These are phyloP conservation scores for Volvox carteri DNA, from an alignment of 163 green algal genomes.

Conservation along the genomic window DNA sequence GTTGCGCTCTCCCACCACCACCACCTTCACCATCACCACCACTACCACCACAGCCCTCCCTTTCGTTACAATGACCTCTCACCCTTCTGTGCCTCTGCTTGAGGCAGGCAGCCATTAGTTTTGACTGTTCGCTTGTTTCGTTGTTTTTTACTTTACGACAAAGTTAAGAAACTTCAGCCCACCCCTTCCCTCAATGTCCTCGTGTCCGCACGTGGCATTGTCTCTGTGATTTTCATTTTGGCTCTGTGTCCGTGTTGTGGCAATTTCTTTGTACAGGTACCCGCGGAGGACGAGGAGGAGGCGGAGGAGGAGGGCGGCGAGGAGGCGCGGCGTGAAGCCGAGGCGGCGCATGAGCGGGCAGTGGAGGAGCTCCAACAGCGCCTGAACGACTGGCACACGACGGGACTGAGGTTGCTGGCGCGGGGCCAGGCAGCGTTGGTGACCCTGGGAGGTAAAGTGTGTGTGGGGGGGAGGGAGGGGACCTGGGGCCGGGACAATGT, in stretches of 20 bases:
- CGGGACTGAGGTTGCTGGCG: constrained; percentile 51
- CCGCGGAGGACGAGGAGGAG: background rate
- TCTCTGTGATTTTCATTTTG: background rate
- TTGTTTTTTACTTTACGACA: too few species aligned
- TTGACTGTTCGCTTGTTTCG: too few species aligned
- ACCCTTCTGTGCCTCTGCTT: too few species aligned
- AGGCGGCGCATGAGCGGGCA: constrained; percentile 1
- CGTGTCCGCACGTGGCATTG: background rate
- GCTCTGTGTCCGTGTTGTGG: too few species aligned
- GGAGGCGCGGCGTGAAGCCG: background rate
- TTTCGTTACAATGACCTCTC: too few species aligned
- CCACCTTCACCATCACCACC: too few species aligned
- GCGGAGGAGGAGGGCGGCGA: background rate
- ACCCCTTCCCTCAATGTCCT: too few species aligned
- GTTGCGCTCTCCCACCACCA: too few species aligned
- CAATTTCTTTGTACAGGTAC: background rate
- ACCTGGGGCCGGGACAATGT: too few species aligned
- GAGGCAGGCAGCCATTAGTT: too few species aligned
- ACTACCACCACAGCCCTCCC: too few species aligned
- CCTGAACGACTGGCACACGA: constrained; percentile 42
- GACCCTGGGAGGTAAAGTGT: constrained; percentile 49
- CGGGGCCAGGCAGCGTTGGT: constrained; percentile 57
- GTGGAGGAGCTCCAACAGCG: constrained; percentile 35
- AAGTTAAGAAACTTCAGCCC: too few species aligned
- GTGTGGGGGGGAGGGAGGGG: background rate